Evolutionary conservation across 768 basidiomycete species (phyloP), one percentile per base, ranked within the genome.

Genomic region (Hericium rajendrae): DNA sequence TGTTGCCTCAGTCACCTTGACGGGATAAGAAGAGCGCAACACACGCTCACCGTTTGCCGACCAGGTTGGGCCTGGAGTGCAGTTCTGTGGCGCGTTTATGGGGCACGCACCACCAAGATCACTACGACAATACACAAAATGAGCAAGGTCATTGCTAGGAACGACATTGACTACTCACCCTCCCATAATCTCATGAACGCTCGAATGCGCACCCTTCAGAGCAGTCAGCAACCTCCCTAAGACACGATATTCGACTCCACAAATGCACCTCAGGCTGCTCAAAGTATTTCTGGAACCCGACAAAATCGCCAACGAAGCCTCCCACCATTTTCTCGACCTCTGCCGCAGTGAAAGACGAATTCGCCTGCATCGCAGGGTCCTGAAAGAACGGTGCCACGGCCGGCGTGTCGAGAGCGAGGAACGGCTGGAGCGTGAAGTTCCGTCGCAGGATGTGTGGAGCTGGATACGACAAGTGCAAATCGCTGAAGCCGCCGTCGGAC

Each of bases 341-440:
- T 6, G 54, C 39, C 2, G 62, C 55, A 3, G 66, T 65, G 54
- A 73, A 70, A 15, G 64, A 64, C 28, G 55, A 58, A 48, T 70
- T 71, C 18, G 66, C 71, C 18, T 59, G 46, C 46, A 59, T 39
- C 16, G n/a, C 10, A 9, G 62, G 65, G 22, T 71, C 57, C 16
- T 64, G 57, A 38, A 65, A 60, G 43, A 64, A 48, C 10, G 54
- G 54, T 38, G 52, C n/a, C 37, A 20, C 16, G n/a, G 12, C 13
- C 32, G 32, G 32, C 32, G 5, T 32, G 32, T 32, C 32, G 32
- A 41, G 37, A 4, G 51, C 11, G 20, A 61, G 20, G 51, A 55
- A 72, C n/a, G 73, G 72, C 54, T 66, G 66, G 9, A 69, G 66
- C 1, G 68, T 69, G 63, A 66, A 74, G 51, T 68, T 69, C 9